Percentiles rank a stretch among this genome's conserved stretches.
Conservation (phyloP, 805 yeast genomes). For the baker's yeast (Saccharomyces cerevisiae) region DNA sequence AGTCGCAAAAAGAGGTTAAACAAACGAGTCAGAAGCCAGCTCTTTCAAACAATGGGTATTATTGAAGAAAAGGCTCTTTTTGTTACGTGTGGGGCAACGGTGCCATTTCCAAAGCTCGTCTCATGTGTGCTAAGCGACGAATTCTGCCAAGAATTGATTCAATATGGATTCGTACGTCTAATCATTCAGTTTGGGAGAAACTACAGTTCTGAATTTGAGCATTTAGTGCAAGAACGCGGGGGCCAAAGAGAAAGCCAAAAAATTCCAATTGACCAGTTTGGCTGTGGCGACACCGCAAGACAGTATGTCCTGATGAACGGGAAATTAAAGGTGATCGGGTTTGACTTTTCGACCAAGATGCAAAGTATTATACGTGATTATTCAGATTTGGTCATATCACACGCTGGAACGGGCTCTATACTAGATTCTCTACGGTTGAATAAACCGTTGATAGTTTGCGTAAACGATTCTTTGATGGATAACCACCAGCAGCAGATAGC, state of each 20-base stretch:
- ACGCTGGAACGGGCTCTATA: slow-evolving; percentile 90
- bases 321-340: slow-evolving; percentile 34
- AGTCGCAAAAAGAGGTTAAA: neutral
- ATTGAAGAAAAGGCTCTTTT: slow-evolving; percentile 27
- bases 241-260: neutral
- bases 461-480: slow-evolving; percentile 68
- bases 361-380: slow-evolving; percentile 32
- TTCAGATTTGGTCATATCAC: slow-evolving; percentile 66
- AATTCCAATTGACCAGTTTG: neutral
- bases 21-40: neutral
- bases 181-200: slow-evolving; percentile 56
- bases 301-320: neutral
- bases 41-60: neutral
- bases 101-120: slow-evolving; percentile 60
- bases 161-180: slow-evolving; percentile 34
- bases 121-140: slow-evolving; percentile 30
- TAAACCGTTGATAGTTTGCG: slow-evolving; percentile 59
- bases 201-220: slow-evolving; percentile 15
- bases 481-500: slow-evolving; percentile 83
- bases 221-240: slow-evolving; percentile 1
- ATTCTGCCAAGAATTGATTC: slow-evolving; percentile 33
- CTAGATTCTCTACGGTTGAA: slow-evolving; percentile 57
- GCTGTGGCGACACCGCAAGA: neutral
- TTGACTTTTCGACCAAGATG: slow-evolving; percentile 39
- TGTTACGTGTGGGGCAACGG: slow-evolving; percentile 88